These are phyloP conservation scores for Thymus mandschuricus DNA, from an alignment of 257 asterid species.

Conservation along the genomic window DNA sequence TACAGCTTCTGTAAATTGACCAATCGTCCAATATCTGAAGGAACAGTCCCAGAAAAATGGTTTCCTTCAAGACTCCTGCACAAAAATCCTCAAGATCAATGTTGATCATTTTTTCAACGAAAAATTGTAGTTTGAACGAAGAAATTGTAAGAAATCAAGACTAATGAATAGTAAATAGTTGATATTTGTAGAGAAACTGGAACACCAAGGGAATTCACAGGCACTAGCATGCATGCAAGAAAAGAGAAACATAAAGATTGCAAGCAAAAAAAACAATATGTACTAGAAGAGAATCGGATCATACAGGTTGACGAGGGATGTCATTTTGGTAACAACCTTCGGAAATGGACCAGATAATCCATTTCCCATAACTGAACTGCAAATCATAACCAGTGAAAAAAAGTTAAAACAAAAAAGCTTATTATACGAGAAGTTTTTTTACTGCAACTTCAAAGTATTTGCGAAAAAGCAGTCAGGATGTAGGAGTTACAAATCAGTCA, in stretches of 20 bases:
- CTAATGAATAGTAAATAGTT: conserved; percentile 8
- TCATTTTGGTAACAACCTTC: conserved; percentile 56
- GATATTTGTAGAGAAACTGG: background rate
- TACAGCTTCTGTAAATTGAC: conserved; percentile 78
- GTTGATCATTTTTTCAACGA: background rate
- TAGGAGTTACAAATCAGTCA: conserved; percentile 65
- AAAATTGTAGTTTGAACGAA: background rate
- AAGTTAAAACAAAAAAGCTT: too few relatives aligned
- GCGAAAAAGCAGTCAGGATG: conserved; percentile 18
- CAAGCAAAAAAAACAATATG: background rate
- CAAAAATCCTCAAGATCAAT: conserved; percentile 29
- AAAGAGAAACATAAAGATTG: background rate
- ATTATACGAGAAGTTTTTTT: background rate
- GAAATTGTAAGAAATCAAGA: conserved; percentile 2
- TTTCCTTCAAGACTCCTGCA: conserved; percentile 93
- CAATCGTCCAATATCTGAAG: conserved; percentile 65
- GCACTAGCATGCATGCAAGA: background rate
- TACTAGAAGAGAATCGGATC: conserved; percentile 28
- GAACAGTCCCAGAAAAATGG: conserved; percentile 70
- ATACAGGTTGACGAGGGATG: conserved; percentile 75
- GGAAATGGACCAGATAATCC: conserved; percentile 91
- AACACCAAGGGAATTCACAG: background rate
- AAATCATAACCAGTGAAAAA: conserved; percentile 27
- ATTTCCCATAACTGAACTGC: conserved; percentile 97
- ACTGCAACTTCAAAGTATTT: background rate